Evolutionary conservation across 768 basidiomycete species (phyloP), one percentile per base, ranked within the genome.

Genomic region (Termitomyces sp.): DNA sequence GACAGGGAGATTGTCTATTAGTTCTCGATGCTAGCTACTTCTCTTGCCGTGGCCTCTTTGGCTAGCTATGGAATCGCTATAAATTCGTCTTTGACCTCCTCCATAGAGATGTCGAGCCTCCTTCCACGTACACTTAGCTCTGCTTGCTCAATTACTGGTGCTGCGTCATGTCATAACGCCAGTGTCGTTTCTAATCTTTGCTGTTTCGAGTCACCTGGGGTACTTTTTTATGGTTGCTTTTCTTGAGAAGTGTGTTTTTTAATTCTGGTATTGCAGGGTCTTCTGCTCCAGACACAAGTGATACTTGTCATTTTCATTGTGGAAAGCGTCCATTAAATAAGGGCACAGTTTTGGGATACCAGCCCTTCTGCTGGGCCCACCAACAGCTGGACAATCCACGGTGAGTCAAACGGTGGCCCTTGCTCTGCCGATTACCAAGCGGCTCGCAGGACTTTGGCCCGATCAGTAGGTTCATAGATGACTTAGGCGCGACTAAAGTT

Each of bases 311-410:
- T 1, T 44, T 35, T 16, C 12, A 16, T 21, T 39, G 34, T 10
- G 0, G 23, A 32, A 21, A 37, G 12, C 7, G n/a, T 12, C 10
- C 37, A 32, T 48, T 45, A 3, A 42, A 47, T 28, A n/a, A 3
- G 30, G 25, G 17, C 40, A 21, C 67, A 87, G 83, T 87, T 89
- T 70, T 90, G 88, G 87, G 86, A 89, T 59, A 85, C 82, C 2
- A 63, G 81, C 46, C 81, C 85, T 0, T 67, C 78, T 3, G 83
- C 81, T 19, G 87, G 88, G 11, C 88, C 88, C 5, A 67, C 66
- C 10, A 61, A 86, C 62, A 84, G 82, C 63, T 90, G 88, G 87
- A 90, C 86, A 1, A 84, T 89, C 56, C 88, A 88, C 53, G 86
- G 88, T 83, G 56, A 46, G 78, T 62, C 50, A n/a, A 25, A 49